phyloP scores from a whole-genome alignment of 495 filamentous ascomycete genomes.

The Penicillium verhagenii region DNA sequence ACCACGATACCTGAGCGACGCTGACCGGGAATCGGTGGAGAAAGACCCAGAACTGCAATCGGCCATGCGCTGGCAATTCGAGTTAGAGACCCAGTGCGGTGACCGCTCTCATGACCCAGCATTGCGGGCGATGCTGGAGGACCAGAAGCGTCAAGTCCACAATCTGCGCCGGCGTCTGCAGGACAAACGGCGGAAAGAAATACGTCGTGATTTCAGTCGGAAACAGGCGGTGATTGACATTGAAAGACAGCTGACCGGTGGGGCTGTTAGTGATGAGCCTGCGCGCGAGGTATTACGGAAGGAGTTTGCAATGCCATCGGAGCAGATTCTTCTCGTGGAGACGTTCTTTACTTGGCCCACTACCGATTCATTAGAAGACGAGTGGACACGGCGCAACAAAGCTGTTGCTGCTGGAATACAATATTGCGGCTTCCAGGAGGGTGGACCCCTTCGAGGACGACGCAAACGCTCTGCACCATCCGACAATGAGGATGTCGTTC shows the following conservation, averaged over 20 bases:
- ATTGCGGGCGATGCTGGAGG: slow-evolving; percentile 14
- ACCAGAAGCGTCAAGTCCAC: slow-evolving; percentile 15
- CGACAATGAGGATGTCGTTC: slow-evolving; percentile 10
- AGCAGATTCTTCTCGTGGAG: slow-evolving; percentile 24
- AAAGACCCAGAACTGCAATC: slow-evolving; percentile 2
- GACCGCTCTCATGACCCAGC: slow-evolving; percentile 10
- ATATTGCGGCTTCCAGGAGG: slow-evolving; percentile 24
- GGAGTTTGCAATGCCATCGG: slow-evolving; percentile 18
- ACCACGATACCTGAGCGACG: slow-evolving; percentile 16
- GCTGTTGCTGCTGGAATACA: slow-evolving; percentile 18
- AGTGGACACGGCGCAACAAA: slow-evolving; percentile 23
- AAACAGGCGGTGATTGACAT: slow-evolving; percentile 27
- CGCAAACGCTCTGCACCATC: slow-evolving; percentile 22
- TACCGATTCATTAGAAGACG: slow-evolving; percentile 22
- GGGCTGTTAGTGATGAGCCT: slow-evolving; percentile 17
- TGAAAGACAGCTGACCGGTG: slow-evolving; percentile 21
- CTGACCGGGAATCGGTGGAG: slow-evolving; percentile 3
- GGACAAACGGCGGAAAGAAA: slow-evolving; percentile 19
- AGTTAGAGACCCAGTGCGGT: slow-evolving; percentile 5
- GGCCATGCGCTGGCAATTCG: neutral
- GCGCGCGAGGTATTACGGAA: slow-evolving; percentile 17
- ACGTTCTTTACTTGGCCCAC: slow-evolving; percentile 31
- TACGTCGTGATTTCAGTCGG: slow-evolving; percentile 13
- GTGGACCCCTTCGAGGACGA: slow-evolving; percentile 24
- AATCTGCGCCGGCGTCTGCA: slow-evolving; percentile 15